phyloP scores from a whole-genome alignment of 2,329 filamentous ascomycete genomes.

The Trichocomaceae sp. region DNA sequence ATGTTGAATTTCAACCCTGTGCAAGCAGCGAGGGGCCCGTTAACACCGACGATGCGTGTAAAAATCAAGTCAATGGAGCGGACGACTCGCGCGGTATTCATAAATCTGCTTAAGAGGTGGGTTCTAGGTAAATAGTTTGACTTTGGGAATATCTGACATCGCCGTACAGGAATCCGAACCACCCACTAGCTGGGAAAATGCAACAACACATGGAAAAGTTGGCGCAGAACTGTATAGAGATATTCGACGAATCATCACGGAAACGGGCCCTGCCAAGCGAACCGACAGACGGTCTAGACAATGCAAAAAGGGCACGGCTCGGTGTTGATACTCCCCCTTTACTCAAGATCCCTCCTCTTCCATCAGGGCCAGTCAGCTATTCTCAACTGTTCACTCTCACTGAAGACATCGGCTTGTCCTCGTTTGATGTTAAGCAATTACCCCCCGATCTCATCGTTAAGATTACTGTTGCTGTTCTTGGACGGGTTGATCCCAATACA shows the following conservation, averaged over 20 bases:
- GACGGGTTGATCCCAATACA: slow-evolving; percentile 60
- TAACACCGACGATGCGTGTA: slow-evolving; percentile 73
- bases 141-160: slow-evolving; percentile 18
- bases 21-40: slow-evolving; percentile 66
- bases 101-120: slow-evolving; percentile 75
- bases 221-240: slow-evolving; percentile 68
- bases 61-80: slow-evolving; percentile 91
- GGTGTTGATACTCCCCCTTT: slow-evolving; percentile 46
- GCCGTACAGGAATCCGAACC: slow-evolving; percentile 63
- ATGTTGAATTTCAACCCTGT: slow-evolving; percentile 89
- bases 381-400: slow-evolving; percentile 85
- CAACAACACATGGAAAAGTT: slow-evolving; percentile 81
- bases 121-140: slow-evolving; percentile 15
- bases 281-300: slow-evolving; percentile 64
- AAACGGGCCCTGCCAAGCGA: slow-evolving; percentile 70
- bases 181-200: slow-evolving; percentile 68
- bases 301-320: slow-evolving; percentile 72
- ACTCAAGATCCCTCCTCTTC: slow-evolving; percentile 61
- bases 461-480: slow-evolving; percentile 73
- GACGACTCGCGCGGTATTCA: slow-evolving; percentile 74
- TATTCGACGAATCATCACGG: slow-evolving; percentile 67
- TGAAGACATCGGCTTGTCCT: slow-evolving; percentile 62
- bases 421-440: slow-evolving; percentile 76
- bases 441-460: slow-evolving; percentile 68
- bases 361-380: slow-evolving; percentile 67